phyloP scores from a whole-genome alignment of 2,329 filamentous ascomycete genomes.

The Blumeria graminis region DNA sequence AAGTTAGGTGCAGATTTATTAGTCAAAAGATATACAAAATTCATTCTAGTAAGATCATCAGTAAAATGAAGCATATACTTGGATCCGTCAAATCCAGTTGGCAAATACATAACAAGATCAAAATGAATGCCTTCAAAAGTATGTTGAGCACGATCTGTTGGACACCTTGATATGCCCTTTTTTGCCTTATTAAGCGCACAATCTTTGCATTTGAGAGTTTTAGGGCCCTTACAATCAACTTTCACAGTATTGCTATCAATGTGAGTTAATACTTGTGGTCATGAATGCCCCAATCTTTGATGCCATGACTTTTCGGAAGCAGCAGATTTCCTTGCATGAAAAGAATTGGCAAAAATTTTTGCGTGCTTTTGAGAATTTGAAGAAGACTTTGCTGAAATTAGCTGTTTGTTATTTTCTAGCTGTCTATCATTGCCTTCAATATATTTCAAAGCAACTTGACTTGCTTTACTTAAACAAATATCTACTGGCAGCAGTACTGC shows the following conservation, averaged over 20 bases:
- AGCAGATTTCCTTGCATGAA: not conserved
- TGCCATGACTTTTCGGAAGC: not conserved
- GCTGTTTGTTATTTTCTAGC: too few species aligned
- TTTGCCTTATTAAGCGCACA: slow-evolving; percentile 1
- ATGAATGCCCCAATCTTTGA: not conserved
- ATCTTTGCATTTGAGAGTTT: not conserved
- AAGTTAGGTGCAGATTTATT: not conserved
- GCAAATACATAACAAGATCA: not conserved
- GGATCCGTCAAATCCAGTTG: not conserved
- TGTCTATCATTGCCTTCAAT: too few species aligned
- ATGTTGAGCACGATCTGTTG: not conserved
- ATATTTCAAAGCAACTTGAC: too few species aligned
- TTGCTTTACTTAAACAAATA: too few species aligned
- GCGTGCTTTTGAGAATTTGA: too few species aligned
- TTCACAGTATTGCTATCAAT: not conserved
- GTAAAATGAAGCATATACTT: not conserved
- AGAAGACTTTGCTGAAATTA: too few species aligned
- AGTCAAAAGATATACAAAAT: not conserved
- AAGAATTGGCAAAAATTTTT: not conserved
- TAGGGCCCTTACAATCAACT: not conserved
- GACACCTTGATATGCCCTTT: not conserved
- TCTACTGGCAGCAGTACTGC: too few species aligned
- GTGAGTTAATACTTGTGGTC: not conserved
- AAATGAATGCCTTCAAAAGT: not conserved
- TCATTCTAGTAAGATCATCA: not conserved